A percentile compares a stretch with the other conserved stretches of the same genome.
These are phyloP conservation scores for Trichosporon coremiiforme DNA, from an alignment of 1,284 basidiomycete genomes.

Conservation along the genomic window DNA sequence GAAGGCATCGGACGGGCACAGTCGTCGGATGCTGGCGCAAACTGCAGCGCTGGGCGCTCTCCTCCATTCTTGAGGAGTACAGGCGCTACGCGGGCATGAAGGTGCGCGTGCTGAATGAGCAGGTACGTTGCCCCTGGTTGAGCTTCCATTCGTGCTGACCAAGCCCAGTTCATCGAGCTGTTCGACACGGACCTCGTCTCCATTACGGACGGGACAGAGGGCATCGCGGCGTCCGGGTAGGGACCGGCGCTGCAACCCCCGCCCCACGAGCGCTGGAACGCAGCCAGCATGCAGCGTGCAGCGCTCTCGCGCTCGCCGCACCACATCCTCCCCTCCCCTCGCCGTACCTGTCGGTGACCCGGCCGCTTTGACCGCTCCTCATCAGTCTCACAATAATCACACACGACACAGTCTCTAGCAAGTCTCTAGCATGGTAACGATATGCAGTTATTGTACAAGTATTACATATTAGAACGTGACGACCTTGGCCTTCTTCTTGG, in stretches of 20 bases:
- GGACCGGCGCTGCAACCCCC: not conserved
- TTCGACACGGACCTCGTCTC: constrained; percentile 61
- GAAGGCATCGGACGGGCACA: constrained; percentile 60
- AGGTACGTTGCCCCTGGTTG: too few relatives aligned
- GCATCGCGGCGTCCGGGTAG: not conserved
- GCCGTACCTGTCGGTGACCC: not conserved
- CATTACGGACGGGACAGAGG: constrained; percentile 33
- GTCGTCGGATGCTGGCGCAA: constrained; percentile 59
- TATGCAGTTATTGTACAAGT: constrained; percentile 15
- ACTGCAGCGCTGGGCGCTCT: constrained; percentile 60
- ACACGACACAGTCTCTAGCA: constrained; percentile 40
- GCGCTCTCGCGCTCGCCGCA: not conserved
- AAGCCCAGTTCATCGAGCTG: constrained; percentile 60
- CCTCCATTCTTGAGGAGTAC: constrained; percentile 61
- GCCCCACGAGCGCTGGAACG: not conserved
- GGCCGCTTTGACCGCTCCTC: not conserved
- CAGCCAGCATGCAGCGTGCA: not conserved
- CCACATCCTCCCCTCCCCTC: not conserved
- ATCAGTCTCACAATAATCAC: not conserved
- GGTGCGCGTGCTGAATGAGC: constrained; percentile 60
- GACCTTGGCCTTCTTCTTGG: constrained; percentile 30
- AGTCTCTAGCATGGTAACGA: not conserved
- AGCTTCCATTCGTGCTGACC: too few relatives aligned
- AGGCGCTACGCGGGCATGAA: constrained; percentile 60
- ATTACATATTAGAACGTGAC: constrained; percentile 27